These are phyloP conservation scores for Naematelia aurantialba DNA, from an alignment of 768 basidiomycete species.

Conservation along the genomic window DNA sequence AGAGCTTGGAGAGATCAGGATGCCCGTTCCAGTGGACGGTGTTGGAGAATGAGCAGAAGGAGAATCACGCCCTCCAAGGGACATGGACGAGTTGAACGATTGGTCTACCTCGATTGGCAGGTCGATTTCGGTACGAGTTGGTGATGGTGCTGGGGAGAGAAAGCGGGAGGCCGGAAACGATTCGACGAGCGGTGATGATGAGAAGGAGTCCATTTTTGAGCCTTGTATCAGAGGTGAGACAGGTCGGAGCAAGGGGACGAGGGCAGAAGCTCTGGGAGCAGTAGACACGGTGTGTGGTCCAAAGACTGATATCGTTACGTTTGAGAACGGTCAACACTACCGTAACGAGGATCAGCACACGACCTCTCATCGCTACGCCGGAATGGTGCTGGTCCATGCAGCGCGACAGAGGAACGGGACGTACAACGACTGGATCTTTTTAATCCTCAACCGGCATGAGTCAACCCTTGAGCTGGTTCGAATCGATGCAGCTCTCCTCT, in stretches of 20 bases:
- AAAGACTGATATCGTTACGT: neutral
- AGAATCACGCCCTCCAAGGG: constrained; percentile 16
- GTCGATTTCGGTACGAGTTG: constrained; percentile 39
- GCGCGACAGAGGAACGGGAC: no score
- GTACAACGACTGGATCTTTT: neutral
- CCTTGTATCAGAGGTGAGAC: neutral
- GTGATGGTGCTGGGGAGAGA: constrained; percentile 37
- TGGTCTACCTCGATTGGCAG: constrained; percentile 44
- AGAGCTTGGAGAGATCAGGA: neutral
- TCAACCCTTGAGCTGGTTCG: neutral
- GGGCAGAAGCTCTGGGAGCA: neutral
- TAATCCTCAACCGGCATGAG: neutral
- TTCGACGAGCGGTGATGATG: constrained; percentile 39
- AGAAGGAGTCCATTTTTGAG: constrained; percentile 22
- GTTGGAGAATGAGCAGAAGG: neutral
- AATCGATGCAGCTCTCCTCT: neutral
- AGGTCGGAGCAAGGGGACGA: neutral
- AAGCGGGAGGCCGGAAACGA: constrained; percentile 36
- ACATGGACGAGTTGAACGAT: constrained; percentile 48
- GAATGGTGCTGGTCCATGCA: neutral
- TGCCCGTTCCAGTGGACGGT: neutral
- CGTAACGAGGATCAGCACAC: neutral
- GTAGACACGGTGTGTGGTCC: neutral
- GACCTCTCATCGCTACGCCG: neutral
- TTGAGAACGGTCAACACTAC: neutral